phyloP scores from a whole-genome alignment of 2,329 filamentous ascomycete species.

The Sporothrix protearum region DNA sequence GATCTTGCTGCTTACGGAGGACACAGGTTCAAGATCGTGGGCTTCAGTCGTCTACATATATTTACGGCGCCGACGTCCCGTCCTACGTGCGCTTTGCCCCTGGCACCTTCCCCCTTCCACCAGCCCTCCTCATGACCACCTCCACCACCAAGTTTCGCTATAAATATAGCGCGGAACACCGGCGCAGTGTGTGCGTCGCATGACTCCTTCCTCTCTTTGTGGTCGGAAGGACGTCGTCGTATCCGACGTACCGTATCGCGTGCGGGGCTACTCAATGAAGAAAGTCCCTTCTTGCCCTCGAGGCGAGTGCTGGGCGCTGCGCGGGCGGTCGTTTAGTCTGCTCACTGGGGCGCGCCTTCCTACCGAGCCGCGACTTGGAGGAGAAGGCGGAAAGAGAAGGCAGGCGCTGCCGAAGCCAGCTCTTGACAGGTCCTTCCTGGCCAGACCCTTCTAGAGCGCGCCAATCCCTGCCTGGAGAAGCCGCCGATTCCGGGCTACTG shows the following conservation, averaged over 20 bases:
- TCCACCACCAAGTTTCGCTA: background rate
- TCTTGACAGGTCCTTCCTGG: slow-evolving; percentile 9
- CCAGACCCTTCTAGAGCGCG: slow-evolving; percentile 12
- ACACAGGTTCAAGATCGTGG: background rate
- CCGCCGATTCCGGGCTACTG: slow-evolving; percentile 9
- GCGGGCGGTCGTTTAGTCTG: background rate
- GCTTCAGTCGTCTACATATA: background rate
- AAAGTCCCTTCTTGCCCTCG: slow-evolving; percentile 15
- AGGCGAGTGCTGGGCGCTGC: background rate
- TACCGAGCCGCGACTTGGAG: background rate
- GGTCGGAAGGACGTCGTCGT: background rate
- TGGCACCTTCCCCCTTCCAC: slow-evolving; percentile 4
- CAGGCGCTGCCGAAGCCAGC: slow-evolving; percentile 10
- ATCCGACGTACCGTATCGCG: background rate
- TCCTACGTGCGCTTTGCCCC: background rate
- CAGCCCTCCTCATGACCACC: background rate
- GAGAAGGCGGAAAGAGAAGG: background rate
- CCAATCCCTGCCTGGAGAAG: slow-evolving; percentile 4
- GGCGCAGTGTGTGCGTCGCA: background rate
- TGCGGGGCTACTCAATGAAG: slow-evolving; percentile 22
- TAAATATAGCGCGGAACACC: slow-evolving; percentile 5
- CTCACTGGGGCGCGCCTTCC: background rate
- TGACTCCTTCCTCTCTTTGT: background rate
- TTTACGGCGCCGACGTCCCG: background rate
- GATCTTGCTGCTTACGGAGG: background rate